Conservation (phyloP, 306 rosid species). For the Astragalus membranaceus region DNA sequence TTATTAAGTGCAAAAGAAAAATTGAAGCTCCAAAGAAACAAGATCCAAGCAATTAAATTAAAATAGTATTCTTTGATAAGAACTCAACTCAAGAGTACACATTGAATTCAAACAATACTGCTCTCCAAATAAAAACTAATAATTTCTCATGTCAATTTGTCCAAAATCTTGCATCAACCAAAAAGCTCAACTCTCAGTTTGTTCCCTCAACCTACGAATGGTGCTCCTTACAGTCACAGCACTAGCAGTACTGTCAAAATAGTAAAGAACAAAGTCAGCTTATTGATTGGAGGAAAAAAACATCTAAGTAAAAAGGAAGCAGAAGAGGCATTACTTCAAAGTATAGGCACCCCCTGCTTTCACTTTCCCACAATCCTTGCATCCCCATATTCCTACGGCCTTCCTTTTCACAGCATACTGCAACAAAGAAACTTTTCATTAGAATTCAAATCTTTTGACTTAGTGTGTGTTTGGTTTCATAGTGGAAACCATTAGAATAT, state of each 20-base stretch:
- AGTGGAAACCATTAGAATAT: too few relatives aligned
- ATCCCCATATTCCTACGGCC: conserved; percentile 87
- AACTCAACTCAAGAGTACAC: not conserved
- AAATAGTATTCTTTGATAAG: not conserved
- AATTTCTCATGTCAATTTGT: not conserved
- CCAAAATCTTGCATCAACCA: conserved; percentile 6
- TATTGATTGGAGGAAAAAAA: not conserved
- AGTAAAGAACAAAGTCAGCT: not conserved
- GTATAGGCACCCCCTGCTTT: conserved; percentile 87
- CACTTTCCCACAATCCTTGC: conserved; percentile 89
- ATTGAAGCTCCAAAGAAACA: not conserved
- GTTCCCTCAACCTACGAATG: conserved; percentile 74
- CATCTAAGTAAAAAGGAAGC: not conserved
- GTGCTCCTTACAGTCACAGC: conserved; percentile 85
- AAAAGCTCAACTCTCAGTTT: conserved; percentile 60
- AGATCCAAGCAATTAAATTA: not conserved
- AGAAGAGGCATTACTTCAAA: conserved; percentile 42
- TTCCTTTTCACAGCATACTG: conserved; percentile 87
- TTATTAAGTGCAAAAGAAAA: not conserved
- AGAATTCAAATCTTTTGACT: too few relatives aligned
- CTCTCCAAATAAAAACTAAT: not conserved
- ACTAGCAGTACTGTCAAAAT: conserved; percentile 56
- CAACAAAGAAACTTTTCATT: conserved; percentile 8
- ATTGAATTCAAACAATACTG: not conserved
- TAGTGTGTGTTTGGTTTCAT: not conserved